Conservation (phyloP, 306 rosid genomes). For the Ammopiptanthus mongolicus region DNA sequence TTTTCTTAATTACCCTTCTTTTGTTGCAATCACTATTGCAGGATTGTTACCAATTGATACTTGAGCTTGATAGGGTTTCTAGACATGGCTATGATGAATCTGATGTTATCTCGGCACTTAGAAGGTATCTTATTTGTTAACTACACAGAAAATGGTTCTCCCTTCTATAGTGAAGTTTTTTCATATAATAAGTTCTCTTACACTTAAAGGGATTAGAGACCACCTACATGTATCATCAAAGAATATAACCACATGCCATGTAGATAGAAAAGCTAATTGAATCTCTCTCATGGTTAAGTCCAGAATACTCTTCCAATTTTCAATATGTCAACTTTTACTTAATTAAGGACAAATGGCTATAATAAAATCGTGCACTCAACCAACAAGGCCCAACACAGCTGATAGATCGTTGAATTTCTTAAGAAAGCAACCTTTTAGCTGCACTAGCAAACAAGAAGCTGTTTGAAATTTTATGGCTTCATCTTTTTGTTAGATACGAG, state of each 20-base stretch:
- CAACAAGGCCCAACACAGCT: too few species aligned
- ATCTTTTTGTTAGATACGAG: slow-evolving; percentile 33
- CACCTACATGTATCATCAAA: not conserved
- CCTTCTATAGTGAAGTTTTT: not conserved
- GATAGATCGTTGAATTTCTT: too few species aligned
- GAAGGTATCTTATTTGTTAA: slow-evolving; percentile 26
- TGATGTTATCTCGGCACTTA: slow-evolving; percentile 32
- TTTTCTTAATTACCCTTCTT: not conserved
- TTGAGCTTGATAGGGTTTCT: slow-evolving; percentile 37
- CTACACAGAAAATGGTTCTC: not conserved
- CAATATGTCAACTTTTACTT: too few species aligned
- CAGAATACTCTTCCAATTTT: not conserved
- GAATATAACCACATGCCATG: not conserved
- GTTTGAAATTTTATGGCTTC: not conserved
- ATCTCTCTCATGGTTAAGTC: not conserved
- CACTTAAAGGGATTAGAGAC: not conserved
- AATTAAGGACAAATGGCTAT: too few species aligned
- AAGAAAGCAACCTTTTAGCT: not conserved
- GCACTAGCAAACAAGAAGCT: not conserved
- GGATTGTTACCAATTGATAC: slow-evolving; percentile 44
- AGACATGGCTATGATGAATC: slow-evolving; percentile 1
- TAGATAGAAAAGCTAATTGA: not conserved
- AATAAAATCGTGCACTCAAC: too few species aligned
- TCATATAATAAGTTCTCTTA: not conserved
- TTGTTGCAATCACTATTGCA: slow-evolving; percentile 14